Conservation (phyloP, 1,139 yeast genomes). For the Sugiyamaella sp. region DNA sequence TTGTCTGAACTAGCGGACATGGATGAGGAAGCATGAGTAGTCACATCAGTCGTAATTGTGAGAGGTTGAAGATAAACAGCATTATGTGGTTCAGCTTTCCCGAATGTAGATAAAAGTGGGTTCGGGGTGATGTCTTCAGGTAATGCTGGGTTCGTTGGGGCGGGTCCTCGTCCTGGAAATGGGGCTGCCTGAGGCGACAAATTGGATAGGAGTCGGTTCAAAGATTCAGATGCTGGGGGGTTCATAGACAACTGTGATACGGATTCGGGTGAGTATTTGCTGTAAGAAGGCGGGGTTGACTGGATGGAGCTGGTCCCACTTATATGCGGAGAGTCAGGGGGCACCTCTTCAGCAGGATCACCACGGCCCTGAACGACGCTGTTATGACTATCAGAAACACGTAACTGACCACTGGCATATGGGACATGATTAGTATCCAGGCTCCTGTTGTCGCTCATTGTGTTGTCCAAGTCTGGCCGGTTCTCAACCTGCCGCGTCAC, state of each 20-base stretch:
- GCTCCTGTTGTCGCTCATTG: too few relatives aligned
- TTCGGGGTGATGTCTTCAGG: background rate
- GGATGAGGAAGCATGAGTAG: background rate
- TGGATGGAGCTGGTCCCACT: background rate
- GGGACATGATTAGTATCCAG: too few relatives aligned
- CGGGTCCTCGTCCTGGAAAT: constrained; percentile 12
- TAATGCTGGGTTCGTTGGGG: constrained; percentile 4
- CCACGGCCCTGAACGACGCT: too few relatives aligned
- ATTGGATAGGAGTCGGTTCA: background rate
- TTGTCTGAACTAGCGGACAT: background rate
- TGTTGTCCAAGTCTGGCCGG: too few relatives aligned
- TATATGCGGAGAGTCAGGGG: too few relatives aligned
- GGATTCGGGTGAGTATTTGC: background rate
- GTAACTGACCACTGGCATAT: too few relatives aligned
- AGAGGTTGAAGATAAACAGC: background rate
- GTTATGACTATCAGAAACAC: too few relatives aligned
- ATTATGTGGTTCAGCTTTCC: too few relatives aligned
- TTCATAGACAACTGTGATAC: background rate
- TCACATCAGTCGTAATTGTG: background rate
- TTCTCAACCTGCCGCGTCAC: too few relatives aligned
- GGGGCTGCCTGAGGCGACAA: constrained; percentile 2
- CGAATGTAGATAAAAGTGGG: background rate
- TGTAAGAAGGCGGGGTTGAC: background rate
- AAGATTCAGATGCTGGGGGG: background rate
- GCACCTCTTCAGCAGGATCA: too few relatives aligned